phyloP scores from a whole-genome alignment of 352 stramenopile species.

The Globisporangium uncinulatum region DNA sequence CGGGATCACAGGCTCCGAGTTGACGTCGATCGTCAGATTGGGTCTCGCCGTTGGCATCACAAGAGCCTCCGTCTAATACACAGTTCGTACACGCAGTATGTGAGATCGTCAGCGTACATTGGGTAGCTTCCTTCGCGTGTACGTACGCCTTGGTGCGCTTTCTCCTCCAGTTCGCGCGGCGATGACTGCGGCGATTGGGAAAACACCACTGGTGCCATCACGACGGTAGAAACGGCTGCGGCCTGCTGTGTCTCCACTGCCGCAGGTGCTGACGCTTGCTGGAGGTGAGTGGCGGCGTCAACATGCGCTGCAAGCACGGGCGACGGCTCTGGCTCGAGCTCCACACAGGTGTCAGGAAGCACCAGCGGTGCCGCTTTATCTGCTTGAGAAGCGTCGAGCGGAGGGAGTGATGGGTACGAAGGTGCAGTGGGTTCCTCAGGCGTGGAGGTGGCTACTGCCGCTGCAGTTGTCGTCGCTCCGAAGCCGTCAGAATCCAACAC shows the following conservation, averaged over 20 bases:
- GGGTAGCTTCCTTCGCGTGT: not conserved
- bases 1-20: not conserved
- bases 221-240: not conserved
- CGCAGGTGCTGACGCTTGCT: not conserved
- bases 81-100: too few species aligned
- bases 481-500: not conserved
- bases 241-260: not conserved
- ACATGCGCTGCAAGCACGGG: not conserved
- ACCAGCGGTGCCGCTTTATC: not conserved
- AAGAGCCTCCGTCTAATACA: not conserved
- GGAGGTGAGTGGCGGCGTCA: not conserved
- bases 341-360: not conserved
- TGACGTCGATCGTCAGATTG: not conserved
- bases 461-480: not conserved
- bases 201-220: not conserved
- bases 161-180: not conserved
- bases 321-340: constrained; percentile 8
- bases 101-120: too few species aligned
- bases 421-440: too few species aligned
- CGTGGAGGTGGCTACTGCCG: too few species aligned
- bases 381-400: not conserved
- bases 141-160: not conserved
- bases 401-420: too few species aligned
- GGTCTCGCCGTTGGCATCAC: not conserved
- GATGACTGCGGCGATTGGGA: not conserved